phyloP scores from a whole-genome alignment of 768 basidiomycete genomes.

The Tulasnella sp. region DNA sequence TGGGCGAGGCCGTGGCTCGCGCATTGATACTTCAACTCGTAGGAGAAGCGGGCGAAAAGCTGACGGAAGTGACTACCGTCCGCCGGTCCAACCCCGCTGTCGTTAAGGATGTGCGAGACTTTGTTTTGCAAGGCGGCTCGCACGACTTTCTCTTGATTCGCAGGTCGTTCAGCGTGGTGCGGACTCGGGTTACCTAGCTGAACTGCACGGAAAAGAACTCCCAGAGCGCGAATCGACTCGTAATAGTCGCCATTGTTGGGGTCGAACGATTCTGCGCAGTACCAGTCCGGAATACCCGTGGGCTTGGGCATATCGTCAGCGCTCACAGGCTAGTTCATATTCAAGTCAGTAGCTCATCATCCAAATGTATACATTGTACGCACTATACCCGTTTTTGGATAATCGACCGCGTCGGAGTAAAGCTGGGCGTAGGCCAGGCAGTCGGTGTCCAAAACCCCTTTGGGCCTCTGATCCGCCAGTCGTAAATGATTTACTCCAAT shows the following conservation, averaged over 20 bases:
- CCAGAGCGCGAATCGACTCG: constrained; percentile 4
- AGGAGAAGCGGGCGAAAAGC: constrained; percentile 42
- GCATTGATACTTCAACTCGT: constrained; percentile 62
- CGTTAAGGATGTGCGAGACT: not conserved
- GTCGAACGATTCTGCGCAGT: not conserved
- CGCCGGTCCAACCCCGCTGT: not conserved
- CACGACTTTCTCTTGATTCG: not conserved
- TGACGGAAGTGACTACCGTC: not conserved
- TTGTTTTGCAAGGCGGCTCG: not conserved
- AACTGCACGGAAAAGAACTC: constrained; percentile 11
- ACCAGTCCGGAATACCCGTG: constrained; percentile 7
- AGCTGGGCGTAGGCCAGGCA: constrained; percentile 18
- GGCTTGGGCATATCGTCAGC: constrained; percentile 1
- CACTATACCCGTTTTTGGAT: constrained; percentile 13
- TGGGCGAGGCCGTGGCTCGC: constrained; percentile 54
- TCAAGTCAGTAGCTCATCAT: not conserved
- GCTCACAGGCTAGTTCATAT: not conserved
- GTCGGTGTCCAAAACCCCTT: constrained; percentile 15
- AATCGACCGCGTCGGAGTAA: constrained; percentile 17
- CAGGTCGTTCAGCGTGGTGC: not conserved
- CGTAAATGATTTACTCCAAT: constrained; percentile 17
- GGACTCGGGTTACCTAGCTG: not conserved
- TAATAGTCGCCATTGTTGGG: constrained; percentile 2
- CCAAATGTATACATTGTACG: not conserved
- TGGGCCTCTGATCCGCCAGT: constrained; percentile 17